Evolutionary conservation across 495 filamentous ascomycete genomes (phyloP).

Genomic region (Bathelium albidoporum): DNA sequence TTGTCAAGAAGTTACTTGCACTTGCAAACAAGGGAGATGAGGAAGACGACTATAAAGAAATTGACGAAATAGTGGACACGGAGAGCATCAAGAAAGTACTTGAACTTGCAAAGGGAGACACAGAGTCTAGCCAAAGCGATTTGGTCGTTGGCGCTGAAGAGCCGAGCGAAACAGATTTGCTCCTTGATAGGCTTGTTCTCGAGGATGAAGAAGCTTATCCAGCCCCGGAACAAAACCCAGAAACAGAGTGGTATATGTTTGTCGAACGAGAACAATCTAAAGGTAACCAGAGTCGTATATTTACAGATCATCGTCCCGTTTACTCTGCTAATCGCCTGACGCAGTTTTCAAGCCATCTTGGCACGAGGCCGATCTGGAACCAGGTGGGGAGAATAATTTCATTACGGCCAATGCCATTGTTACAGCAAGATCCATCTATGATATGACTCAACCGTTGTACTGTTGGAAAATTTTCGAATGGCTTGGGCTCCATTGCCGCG

Average conservation of each 20-base stretch:
- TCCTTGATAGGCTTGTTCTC: background rate
- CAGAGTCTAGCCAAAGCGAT: too few species aligned
- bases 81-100: too few species aligned
- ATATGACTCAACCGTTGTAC: conserved; percentile 7
- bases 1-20: background rate
- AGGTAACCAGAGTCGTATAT: conserved; percentile 13
- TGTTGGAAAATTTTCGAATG: conserved; percentile 4
- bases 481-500: conserved; percentile 23
- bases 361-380: conserved; percentile 36
- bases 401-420: conserved; percentile 29
- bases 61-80: too few species aligned
- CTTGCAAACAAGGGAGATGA: too few species aligned
- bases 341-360: conserved; percentile 36
- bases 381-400: conserved; percentile 30
- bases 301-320: background rate
- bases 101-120: too few species aligned
- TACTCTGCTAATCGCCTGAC: background rate
- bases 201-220: background rate
- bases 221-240: conserved; percentile 7
- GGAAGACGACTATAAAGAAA: too few species aligned
- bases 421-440: conserved; percentile 21
- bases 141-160: background rate
- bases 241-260: conserved; percentile 16
- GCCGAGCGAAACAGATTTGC: background rate
- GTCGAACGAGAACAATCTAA: conserved; percentile 31